Conservation (phyloP, 257 asterid species). For the Leonotis leonurus region DNA sequence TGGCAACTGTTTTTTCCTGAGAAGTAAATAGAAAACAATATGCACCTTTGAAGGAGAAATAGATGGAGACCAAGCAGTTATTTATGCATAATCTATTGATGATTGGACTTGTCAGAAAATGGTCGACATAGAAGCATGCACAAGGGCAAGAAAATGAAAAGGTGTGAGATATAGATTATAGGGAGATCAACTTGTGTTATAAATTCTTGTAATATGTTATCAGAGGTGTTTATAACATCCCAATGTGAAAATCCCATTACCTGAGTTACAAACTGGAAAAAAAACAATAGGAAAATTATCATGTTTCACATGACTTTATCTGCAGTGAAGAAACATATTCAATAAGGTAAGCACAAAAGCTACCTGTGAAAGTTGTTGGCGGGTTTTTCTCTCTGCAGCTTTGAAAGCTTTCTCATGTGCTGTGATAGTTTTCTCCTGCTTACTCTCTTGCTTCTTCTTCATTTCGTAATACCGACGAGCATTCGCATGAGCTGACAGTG, state of each 20-base stretch:
- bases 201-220: background rate
- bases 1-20: slow-evolving; percentile 94
- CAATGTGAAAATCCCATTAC: background rate
- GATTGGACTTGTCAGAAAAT: too few relatives aligned
- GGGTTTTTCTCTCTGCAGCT: slow-evolving; percentile 96
- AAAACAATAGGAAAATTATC: background rate
- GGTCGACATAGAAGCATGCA: too few relatives aligned
- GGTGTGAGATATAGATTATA: background rate
- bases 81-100: too few relatives aligned
- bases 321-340: background rate
- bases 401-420: slow-evolving; percentile 95
- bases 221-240: slow-evolving; percentile 6
- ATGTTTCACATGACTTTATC: background rate
- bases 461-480: slow-evolving; percentile 91
- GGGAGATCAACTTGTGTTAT: background rate
- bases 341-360: slow-evolving; percentile 9
- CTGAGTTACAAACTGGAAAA: background rate
- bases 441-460: slow-evolving; percentile 94
- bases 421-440: slow-evolving; percentile 87
- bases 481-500: slow-evolving; percentile 99
- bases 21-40: slow-evolving; percentile 15
- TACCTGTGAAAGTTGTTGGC: slow-evolving; percentile 90
- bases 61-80: slow-evolving; percentile 12
- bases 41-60: slow-evolving; percentile 6
- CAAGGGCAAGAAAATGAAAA: background rate